A percentile compares a stretch with the other conserved stretches of the same genome.
phyloP scores from a whole-genome alignment of 108 stramenopile genomes.

The Hondaea fermentalgiana region DNA sequence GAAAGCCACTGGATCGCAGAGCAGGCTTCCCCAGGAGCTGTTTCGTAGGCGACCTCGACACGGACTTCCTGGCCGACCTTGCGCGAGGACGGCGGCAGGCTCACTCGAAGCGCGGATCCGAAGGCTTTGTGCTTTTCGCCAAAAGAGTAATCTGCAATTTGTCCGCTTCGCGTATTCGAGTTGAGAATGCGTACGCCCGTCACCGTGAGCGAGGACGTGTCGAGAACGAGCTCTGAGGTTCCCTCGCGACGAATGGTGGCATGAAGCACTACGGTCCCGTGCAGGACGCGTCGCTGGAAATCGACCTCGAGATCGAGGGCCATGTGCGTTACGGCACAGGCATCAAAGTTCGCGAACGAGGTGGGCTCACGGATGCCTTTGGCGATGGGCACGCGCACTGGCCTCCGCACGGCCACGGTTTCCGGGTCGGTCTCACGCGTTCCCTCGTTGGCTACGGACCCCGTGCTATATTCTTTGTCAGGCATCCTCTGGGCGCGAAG shows the following conservation, averaged over 20 bases:
- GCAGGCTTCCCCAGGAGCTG: conserved; percentile 46
- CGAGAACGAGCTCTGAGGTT: conserved; percentile 28
- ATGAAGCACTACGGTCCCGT: conserved; percentile 30
- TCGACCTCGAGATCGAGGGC: conserved; percentile 35
- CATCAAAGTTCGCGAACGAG: conserved; percentile 25
- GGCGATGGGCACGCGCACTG: not conserved
- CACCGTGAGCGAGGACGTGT: conserved; percentile 36
- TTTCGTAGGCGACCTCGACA: conserved; percentile 65
- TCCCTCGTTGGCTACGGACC: too few species aligned
- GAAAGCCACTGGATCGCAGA: conserved; percentile 86
- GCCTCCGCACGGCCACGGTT: not conserved
- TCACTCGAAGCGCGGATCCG: not conserved
- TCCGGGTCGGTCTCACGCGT: too few species aligned
- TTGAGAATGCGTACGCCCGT: not conserved
- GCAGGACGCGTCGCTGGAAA: conserved; percentile 35
- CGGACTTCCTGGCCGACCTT: not conserved
- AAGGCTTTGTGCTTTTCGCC: not conserved
- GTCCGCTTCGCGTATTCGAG: not conserved
- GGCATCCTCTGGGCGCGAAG: too few species aligned
- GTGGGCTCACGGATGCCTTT: not conserved
- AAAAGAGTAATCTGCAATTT: not conserved
- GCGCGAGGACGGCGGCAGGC: conserved; percentile 20
- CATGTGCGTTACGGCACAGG: conserved; percentile 27
- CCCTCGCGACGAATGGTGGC: not conserved
- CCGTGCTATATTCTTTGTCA: too few species aligned